These are phyloP conservation scores for Botrytis deweyae DNA, from an alignment of 2,329 filamentous ascomycete genomes.

Conservation along the genomic window DNA sequence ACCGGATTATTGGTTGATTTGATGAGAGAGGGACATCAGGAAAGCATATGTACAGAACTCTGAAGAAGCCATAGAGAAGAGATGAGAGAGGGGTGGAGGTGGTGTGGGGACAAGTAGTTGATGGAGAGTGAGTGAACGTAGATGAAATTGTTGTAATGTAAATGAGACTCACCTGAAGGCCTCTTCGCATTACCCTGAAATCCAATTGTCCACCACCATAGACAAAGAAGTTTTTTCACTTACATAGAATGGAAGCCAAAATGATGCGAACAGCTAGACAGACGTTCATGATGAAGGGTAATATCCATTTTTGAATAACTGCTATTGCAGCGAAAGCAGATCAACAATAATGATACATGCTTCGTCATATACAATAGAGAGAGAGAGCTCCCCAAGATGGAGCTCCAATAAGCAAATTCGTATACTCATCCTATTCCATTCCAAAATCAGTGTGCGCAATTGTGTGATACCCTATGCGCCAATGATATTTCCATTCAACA, in stretches of 20 bases:
- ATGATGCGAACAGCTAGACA: not conserved
- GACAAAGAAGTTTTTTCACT: not conserved
- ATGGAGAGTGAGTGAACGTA: not conserved
- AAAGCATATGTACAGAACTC: fast-evolving
- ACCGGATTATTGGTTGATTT: not conserved
- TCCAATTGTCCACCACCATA: not conserved
- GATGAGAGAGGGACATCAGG: fast-evolving
- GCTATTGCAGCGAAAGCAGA: not conserved
- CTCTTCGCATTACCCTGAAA: not conserved
- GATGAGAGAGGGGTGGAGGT: too few relatives aligned
- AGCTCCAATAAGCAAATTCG: not conserved
- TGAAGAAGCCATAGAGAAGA: not conserved
- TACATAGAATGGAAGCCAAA: not conserved
- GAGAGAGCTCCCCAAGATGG: not conserved
- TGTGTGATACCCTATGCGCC: not conserved
- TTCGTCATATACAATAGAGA: not conserved
- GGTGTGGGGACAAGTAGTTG: not conserved
- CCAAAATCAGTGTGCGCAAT: not conserved
- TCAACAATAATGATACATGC: not conserved
- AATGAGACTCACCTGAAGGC: not conserved
- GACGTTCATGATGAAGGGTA: not conserved
- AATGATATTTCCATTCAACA: not conserved
- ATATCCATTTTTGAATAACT: slow-evolving; percentile 1
- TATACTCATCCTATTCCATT: not conserved
- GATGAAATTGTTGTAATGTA: not conserved